A percentile compares a stretch with the other conserved stretches of the same genome.
Conservation (phyloP, 2,329 filamentous ascomycete species). For the Ophiostoma ulmi region DNA sequence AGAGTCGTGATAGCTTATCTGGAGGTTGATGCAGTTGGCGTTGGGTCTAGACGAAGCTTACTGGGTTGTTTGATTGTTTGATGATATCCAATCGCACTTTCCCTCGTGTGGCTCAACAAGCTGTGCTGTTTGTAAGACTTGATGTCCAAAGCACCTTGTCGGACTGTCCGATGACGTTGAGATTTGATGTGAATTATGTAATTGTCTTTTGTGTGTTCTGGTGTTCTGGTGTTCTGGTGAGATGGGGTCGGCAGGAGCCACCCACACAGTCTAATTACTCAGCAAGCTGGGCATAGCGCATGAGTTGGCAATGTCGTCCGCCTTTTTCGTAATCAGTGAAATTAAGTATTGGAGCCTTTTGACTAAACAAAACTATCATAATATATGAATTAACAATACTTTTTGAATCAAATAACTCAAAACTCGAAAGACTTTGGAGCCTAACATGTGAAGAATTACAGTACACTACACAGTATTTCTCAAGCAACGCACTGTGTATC, state of each 20-base stretch:
- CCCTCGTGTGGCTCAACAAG: background rate
- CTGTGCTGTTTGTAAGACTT: background rate
- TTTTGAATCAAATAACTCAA: background rate
- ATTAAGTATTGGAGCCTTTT: background rate
- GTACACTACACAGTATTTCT: background rate
- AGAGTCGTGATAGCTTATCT: background rate
- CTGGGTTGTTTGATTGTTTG: background rate
- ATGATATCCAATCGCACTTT: background rate
- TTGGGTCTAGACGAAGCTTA: background rate
- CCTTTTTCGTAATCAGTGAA: background rate
- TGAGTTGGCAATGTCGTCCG: conserved; percentile 9
- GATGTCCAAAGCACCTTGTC: background rate
- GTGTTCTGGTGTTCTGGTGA: background rate
- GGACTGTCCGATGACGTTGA: background rate
- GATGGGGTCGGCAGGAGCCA: background rate
- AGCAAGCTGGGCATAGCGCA: conserved; percentile 16
- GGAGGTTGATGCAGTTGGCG: background rate
- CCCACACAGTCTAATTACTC: conserved; percentile 21
- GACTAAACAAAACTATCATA: background rate
- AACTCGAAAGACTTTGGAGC: background rate
- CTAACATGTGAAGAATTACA: background rate
- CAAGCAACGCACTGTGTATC: background rate
- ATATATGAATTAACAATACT: background rate
- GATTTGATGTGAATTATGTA: background rate
- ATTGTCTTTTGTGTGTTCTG: background rate